phyloP scores from a whole-genome alignment of 164 flowering plant genomes.

The Akebia trifoliata region DNA sequence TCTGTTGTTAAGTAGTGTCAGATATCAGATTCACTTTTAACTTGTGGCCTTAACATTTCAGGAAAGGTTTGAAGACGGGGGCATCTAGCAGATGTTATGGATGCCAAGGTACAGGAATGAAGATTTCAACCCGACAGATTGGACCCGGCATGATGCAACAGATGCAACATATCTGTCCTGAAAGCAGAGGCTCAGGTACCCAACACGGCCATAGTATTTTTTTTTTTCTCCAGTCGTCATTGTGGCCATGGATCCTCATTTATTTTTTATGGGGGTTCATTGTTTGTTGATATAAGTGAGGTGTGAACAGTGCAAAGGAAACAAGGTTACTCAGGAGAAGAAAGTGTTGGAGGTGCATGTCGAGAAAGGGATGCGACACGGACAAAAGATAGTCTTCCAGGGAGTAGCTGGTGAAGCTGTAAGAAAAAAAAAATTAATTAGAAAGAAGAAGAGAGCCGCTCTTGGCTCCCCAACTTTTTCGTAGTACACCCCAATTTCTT shows the following conservation, averaged over 20 bases:
- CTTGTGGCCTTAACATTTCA: constrained; percentile 17
- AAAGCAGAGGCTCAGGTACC: constrained; percentile 60
- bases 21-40: not conserved
- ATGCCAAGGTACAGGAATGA: constrained; percentile 74
- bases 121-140: constrained; percentile 46
- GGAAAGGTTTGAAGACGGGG: constrained; percentile 72
- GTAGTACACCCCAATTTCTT: no score
- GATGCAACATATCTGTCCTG: constrained; percentile 64
- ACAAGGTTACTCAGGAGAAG: constrained; percentile 56
- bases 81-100: constrained; percentile 47
- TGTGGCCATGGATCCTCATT: not conserved
- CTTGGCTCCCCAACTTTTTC: no score
- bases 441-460: no score
- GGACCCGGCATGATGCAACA: constrained; percentile 71
- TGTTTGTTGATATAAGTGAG: constrained; percentile 36
- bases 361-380: constrained; percentile 70
- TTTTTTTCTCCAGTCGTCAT: not conserved
- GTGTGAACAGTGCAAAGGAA: constrained; percentile 56
- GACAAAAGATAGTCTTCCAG: constrained; percentile 45
- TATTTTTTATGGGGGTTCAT: not conserved
- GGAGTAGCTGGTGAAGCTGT: constrained; percentile 71
- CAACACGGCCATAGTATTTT: not conserved
- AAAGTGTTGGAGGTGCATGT: constrained; percentile 62
- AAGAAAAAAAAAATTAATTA: no score
- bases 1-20: not conserved